These are phyloP conservation scores for Aspergillus sojae DNA, from an alignment of 2,329 filamentous ascomycete species.

Conservation along the genomic window DNA sequence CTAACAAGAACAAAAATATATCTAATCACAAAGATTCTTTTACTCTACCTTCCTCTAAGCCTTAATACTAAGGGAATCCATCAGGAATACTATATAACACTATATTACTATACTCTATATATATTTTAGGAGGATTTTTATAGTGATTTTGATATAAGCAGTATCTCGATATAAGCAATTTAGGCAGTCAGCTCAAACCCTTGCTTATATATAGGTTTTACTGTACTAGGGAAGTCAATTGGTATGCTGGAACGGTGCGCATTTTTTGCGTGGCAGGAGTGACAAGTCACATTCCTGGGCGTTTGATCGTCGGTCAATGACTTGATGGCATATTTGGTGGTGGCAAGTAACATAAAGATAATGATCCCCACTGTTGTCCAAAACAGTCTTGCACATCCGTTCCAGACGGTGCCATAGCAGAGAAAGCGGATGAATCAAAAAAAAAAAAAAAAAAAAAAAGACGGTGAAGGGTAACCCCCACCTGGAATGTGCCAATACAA, in stretches of 20 bases:
- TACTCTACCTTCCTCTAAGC: no score
- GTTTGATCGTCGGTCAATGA: slow-evolving; percentile 3
- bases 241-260: background rate
- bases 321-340: background rate
- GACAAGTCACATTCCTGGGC: background rate
- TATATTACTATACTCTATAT: no score
- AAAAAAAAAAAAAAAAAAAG: background rate
- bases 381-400: background rate
- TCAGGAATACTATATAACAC: no score
- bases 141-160: no score
- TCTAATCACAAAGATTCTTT: no score
- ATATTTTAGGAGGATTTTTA: no score
- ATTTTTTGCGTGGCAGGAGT: slow-evolving; percentile 4
- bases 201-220: no score
- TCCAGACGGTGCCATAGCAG: background rate
- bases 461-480: background rate
- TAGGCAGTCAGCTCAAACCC: no score
- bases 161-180: no score
- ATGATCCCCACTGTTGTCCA: background rate
- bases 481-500: slow-evolving; percentile 6
- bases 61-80: no score
- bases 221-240: background rate
- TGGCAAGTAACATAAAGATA: no score
- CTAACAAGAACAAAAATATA: no score
- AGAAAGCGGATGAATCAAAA: background rate